phyloP scores from a whole-genome alignment of 805 yeast genomes.

The Naumovozyma dairenensis region DNA sequence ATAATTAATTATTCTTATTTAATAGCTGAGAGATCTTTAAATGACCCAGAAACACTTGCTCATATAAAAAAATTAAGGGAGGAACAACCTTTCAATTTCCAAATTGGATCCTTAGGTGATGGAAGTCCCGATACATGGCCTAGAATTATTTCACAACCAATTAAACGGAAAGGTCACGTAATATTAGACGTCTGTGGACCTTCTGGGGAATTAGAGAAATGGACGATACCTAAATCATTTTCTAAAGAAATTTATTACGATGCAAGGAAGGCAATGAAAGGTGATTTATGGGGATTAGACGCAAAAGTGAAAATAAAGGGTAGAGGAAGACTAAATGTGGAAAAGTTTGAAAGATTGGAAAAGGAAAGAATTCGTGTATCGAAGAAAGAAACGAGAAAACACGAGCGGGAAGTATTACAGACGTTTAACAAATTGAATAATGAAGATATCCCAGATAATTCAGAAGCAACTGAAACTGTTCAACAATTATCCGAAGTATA shows the following conservation, averaged over 20 bases:
- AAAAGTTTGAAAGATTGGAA: slow-evolving; percentile 19
- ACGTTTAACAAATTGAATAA: slow-evolving; percentile 12
- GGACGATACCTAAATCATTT: slow-evolving; percentile 76
- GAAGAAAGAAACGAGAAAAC: slow-evolving; percentile 11
- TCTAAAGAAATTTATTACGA: slow-evolving; percentile 75
- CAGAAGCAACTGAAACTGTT: background rate
- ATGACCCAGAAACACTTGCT: slow-evolving; percentile 33
- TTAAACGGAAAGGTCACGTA: slow-evolving; percentile 76
- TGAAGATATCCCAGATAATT: slow-evolving; percentile 1
- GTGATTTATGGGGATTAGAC: slow-evolving; percentile 79
- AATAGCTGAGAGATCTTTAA: slow-evolving; percentile 50
- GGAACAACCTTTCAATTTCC: slow-evolving; percentile 15
- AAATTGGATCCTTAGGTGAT: slow-evolving; percentile 19
- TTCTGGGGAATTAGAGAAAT: slow-evolving; percentile 70
- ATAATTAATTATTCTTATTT: slow-evolving; percentile 65
- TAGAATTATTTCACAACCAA: slow-evolving; percentile 60
- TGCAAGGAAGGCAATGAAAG: slow-evolving; percentile 74
- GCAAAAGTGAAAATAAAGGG: slow-evolving; percentile 42
- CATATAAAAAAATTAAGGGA: slow-evolving; percentile 35
- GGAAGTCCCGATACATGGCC: slow-evolving; percentile 45
- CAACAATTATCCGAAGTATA: slow-evolving; percentile 6
- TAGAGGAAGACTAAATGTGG: slow-evolving; percentile 18
- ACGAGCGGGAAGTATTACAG: slow-evolving; percentile 13
- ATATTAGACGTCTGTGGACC: slow-evolving; percentile 69
- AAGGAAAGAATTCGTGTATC: slow-evolving; percentile 15